phyloP scores from a whole-genome alignment of 805 yeast genomes.

The Lipomyces chichibuensis region DNA sequence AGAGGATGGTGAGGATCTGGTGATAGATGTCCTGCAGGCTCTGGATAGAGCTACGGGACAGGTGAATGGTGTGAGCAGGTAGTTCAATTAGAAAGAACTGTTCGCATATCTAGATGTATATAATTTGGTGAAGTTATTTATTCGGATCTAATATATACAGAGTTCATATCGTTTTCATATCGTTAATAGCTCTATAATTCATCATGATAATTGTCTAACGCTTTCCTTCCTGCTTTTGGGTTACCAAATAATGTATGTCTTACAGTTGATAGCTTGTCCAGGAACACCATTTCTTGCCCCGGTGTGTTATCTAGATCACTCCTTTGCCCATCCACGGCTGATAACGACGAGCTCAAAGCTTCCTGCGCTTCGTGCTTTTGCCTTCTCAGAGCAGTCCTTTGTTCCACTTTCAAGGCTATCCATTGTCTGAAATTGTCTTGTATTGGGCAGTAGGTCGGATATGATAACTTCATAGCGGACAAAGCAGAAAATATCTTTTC shows the following conservation, averaged over 20 bases:
- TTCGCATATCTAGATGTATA: background rate
- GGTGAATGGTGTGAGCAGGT: background rate
- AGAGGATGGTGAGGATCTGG: slow-evolving; percentile 77
- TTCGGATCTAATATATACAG: background rate
- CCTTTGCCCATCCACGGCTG: slow-evolving; percentile 36
- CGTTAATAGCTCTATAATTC: slow-evolving; percentile 42
- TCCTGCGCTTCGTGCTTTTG: background rate
- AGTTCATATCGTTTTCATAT: background rate
- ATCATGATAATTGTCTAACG: slow-evolving; percentile 42
- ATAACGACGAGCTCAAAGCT: background rate
- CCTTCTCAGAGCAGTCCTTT: slow-evolving; percentile 12
- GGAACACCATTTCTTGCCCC: slow-evolving; percentile 46
- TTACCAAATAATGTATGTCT: slow-evolving; percentile 80
- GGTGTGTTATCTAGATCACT: background rate
- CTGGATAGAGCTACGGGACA: slow-evolving; percentile 47
- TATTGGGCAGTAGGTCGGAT: slow-evolving; percentile 40
- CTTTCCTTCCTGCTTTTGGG: slow-evolving; percentile 68
- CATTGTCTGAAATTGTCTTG: slow-evolving; percentile 59
- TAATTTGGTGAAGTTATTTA: background rate
- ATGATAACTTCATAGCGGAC: slow-evolving; percentile 24
- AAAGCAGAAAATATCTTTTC: slow-evolving; percentile 32
- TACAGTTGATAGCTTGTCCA: slow-evolving; percentile 49
- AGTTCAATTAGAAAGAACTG: background rate
- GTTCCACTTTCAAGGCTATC: slow-evolving; percentile 54
- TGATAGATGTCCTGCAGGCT: slow-evolving; percentile 73